These are phyloP conservation scores for Hymenoscyphus fraxineus DNA, from an alignment of 2,329 filamentous ascomycete species.

Conservation along the genomic window DNA sequence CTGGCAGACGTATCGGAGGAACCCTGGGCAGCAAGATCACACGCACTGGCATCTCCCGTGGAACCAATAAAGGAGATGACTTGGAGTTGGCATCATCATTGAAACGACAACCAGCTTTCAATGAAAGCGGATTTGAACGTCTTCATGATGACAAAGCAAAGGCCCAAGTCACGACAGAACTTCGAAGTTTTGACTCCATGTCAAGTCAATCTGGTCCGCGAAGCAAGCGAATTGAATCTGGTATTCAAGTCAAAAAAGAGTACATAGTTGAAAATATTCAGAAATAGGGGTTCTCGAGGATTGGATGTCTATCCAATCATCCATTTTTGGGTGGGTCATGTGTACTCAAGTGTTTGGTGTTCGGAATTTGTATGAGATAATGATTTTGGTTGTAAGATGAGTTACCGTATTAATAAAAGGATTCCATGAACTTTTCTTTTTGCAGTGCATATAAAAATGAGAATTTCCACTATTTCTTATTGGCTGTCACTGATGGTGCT, in stretches of 20 bases:
- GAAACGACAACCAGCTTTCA: slow-evolving; percentile 1
- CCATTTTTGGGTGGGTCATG: not conserved
- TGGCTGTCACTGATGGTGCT: too few relatives aligned
- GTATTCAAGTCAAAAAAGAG: not conserved
- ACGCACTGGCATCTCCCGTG: not conserved
- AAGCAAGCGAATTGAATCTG: not conserved
- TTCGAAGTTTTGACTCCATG: not conserved
- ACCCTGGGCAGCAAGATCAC: not conserved
- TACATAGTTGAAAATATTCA: not conserved
- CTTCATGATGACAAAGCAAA: not conserved
- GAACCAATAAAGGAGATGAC: slow-evolving; percentile 3
- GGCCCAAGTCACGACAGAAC: not conserved
- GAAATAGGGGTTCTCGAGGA: not conserved
- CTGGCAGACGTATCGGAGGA: slow-evolving; percentile 1
- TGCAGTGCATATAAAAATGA: too few relatives aligned
- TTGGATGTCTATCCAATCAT: not conserved
- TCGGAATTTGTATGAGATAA: not conserved
- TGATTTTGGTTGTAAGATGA: not conserved
- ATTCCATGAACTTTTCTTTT: too few relatives aligned
- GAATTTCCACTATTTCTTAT: too few relatives aligned
- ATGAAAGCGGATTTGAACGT: slow-evolving; percentile 4
- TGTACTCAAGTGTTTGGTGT: not conserved
- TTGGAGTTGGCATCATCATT: not conserved
- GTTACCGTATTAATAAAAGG: too few relatives aligned
- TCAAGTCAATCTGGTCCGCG: not conserved